phyloP scores from a whole-genome alignment of 2,329 filamentous ascomycete species.

The Albophoma yamanashiensis region DNA sequence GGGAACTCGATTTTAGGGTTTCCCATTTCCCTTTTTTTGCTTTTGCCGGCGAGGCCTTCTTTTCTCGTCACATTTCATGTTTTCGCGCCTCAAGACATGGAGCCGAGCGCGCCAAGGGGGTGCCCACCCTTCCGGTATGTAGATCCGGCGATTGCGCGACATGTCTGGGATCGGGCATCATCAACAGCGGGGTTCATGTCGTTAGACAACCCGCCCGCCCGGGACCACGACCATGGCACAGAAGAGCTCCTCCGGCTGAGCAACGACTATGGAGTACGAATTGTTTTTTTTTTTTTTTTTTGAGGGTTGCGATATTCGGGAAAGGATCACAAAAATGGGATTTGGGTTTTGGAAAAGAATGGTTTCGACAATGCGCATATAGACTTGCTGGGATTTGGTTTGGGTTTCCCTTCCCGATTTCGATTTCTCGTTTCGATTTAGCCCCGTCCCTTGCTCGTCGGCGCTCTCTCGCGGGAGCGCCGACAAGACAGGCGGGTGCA shows the following conservation, averaged over 20 bases:
- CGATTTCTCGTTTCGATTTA: conserved; percentile 1
- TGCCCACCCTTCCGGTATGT: conserved; percentile 14
- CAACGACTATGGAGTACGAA: neutral
- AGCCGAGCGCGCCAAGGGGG: neutral
- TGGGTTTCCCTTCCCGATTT: neutral
- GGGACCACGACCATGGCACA: neutral
- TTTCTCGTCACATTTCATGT: conserved; percentile 7
- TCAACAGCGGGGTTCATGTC: neutral
- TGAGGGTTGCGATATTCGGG: conserved; percentile 8
- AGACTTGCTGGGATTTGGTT: neutral
- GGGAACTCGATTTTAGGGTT: conserved; percentile 10
- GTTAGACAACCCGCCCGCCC: conserved; percentile 2
- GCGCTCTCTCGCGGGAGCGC: neutral
- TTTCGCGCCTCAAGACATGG: conserved; percentile 6
- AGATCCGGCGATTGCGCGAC: conserved; percentile 15
- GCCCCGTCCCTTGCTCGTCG: neutral
- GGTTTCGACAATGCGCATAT: conserved; percentile 7
- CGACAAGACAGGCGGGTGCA: neutral
- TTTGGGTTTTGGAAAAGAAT: conserved; percentile 3
- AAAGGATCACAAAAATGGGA: conserved; percentile 4
- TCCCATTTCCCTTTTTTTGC: conserved; percentile 4
- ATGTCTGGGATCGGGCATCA: conserved; percentile 17
- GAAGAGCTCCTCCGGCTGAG: conserved; percentile 1
- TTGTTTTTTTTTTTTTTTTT: conserved; percentile 3
- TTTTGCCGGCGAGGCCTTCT: conserved; percentile 1